These are phyloP conservation scores for Vanrija pseudolonga DNA, from an alignment of 1,284 basidiomycete genomes.

Conservation along the genomic window DNA sequence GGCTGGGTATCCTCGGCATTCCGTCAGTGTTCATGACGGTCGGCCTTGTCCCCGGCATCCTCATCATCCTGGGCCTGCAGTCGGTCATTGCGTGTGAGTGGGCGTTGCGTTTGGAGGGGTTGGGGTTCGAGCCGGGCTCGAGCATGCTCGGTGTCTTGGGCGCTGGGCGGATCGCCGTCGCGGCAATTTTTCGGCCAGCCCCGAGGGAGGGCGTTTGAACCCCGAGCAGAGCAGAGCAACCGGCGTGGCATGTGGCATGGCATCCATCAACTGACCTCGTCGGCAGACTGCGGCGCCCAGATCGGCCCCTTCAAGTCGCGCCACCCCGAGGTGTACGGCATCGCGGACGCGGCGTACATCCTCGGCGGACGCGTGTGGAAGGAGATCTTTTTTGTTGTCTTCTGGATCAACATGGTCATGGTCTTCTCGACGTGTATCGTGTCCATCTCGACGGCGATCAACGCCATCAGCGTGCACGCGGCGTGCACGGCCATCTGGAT, in stretches of 20 bases:
- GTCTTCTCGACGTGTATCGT: neutral
- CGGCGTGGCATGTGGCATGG: neutral
- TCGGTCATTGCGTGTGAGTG: slow-evolving; percentile 35
- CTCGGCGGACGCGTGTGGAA: neutral
- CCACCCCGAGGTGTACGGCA: slow-evolving; percentile 13
- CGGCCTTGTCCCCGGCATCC: slow-evolving; percentile 55
- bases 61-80: slow-evolving; percentile 49
- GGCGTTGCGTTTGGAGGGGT: neutral
- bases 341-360: slow-evolving; percentile 21
- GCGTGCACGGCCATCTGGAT: neutral
- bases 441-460: neutral
- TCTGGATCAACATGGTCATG: neutral
- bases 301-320: slow-evolving; percentile 13
- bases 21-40: slow-evolving; percentile 57
- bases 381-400: neutral
- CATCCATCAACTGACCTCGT: too few relatives aligned
- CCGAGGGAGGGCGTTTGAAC: neutral
- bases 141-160: neutral
- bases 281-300: slow-evolving; percentile 3
- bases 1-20: slow-evolving; percentile 60
- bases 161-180: too few relatives aligned
- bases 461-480: neutral
- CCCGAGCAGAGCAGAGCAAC: too few relatives aligned
- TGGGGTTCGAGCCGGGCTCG: neutral
- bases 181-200: neutral